Evolutionary conservation across 768 basidiomycete genomes (phyloP), one percentile per base, ranked within the genome.

Genomic region (Russula compacta): DNA sequence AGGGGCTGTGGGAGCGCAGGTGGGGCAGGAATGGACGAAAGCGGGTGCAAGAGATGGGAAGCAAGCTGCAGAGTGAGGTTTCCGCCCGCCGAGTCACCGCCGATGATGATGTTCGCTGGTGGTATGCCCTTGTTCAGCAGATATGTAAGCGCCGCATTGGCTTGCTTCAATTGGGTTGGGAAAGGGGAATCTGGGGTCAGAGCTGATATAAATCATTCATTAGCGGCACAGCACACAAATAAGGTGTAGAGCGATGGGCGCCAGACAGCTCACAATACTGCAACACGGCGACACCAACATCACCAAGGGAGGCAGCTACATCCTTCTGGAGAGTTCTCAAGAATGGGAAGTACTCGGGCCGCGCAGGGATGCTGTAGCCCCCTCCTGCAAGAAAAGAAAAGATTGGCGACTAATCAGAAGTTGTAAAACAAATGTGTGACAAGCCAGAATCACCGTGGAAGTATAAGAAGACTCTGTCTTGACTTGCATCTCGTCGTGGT

Each of bases 41-140:
- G 57, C 1, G 68, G 67, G 11, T 66, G 68, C 0, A 68, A 57
- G 12, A 66, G 38, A 38, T 64, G 67, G 1, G 61, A 52, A 6
- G 59, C 46, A 6, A 68, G 62, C 56, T 68, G 67, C 7, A 68
- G 11, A 19, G 66, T 17, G 2, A 68, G 40, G 53, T 68, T 69
- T 32, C 36, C 68, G 10, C 68, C 68, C 3, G 63, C 67, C 0
- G 67, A 68, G 56, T 69, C 68, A 12, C 68, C 68, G 1, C 59
- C 57, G 21, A 69, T 46, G 51, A 56, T 51, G 6, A 69, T 68
- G 17, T 64, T 62, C 3, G 67, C 57, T 0, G 65, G 29, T 1
- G 60, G 21, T 4, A 69, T 65, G 8, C 68, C 68, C 12, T 56
- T 54, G 10, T 65, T 59, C 21, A 64, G 48, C 42, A 69, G 32